These are phyloP conservation scores for Eucommia ulmoides DNA, from an alignment of 257 asterid species.

Conservation along the genomic window DNA sequence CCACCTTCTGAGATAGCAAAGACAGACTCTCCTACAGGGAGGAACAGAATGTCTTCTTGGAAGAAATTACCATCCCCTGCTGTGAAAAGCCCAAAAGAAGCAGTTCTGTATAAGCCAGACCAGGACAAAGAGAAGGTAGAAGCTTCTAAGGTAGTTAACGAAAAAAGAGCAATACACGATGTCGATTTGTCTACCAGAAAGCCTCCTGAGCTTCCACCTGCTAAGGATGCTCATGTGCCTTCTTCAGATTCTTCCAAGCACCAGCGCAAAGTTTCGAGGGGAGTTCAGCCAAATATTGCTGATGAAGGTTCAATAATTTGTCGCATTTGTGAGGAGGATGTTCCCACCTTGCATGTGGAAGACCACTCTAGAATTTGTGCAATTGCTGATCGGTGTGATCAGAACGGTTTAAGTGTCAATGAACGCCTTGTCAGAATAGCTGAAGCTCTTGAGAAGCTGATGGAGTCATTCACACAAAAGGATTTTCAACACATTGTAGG, in stretches of 20 bases:
- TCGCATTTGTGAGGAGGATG: conserved; percentile 98
- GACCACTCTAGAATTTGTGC: conserved; percentile 98
- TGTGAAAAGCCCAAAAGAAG: conserved; percentile 61
- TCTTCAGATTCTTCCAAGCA: conserved; percentile 38
- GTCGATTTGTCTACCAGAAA: conserved; percentile 53
- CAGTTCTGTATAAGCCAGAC: conserved; percentile 39
- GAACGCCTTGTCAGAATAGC: conserved; percentile 78
- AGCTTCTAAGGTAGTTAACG: conserved; percentile 33
- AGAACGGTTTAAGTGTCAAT: conserved; percentile 78
- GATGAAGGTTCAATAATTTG: conserved; percentile 94
- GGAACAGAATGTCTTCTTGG: conserved; percentile 87
- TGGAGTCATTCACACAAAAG: conserved; percentile 67
- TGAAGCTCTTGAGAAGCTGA: conserved; percentile 86
- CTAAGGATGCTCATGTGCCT: conserved; percentile 43
- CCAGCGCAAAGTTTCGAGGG: conserved; percentile 71
- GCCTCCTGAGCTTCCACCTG: conserved; percentile 40
- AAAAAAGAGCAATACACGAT: conserved; percentile 28
- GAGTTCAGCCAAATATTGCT: conserved; percentile 63
- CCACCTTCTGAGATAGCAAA: conserved; percentile 33
- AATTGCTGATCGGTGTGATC: conserved; percentile 94
- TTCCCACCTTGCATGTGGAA: conserved; percentile 92
- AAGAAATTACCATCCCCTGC: conserved; percentile 72
- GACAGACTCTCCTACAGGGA: conserved; percentile 38
- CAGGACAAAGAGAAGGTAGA: conserved; percentile 29
- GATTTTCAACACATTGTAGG: conserved; percentile 51